Evolutionary conservation across 2,329 filamentous ascomycete genomes (phyloP).

Genomic region (Decorospora gaudefroyi): DNA sequence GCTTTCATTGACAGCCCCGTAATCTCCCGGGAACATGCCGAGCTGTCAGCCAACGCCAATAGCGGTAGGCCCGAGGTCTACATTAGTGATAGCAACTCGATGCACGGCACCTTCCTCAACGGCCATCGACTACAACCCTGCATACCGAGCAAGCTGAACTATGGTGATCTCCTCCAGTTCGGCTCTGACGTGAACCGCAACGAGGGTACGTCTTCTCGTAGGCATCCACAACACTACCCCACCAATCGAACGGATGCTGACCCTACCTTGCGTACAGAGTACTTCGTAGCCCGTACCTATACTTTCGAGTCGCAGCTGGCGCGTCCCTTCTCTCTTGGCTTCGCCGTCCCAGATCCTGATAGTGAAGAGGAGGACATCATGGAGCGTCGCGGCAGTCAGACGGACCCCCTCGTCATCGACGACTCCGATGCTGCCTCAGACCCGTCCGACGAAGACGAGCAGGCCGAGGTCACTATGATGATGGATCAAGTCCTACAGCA

Average conservation of each 20-base stretch:
- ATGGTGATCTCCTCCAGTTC: slow-evolving; percentile 46
- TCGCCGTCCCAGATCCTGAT: slow-evolving; percentile 41
- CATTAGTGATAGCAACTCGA: slow-evolving; percentile 61
- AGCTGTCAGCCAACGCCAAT: slow-evolving; percentile 40
- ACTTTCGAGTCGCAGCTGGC: slow-evolving; percentile 30
- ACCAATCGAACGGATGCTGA: slow-evolving; percentile 10
- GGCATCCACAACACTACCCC: not conserved
- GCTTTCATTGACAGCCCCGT: slow-evolving; percentile 72
- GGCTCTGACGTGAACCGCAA: slow-evolving; percentile 45
- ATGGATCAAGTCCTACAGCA: slow-evolving; percentile 11
- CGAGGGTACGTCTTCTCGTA: slow-evolving; percentile 31
- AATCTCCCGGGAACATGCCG: slow-evolving; percentile 71
- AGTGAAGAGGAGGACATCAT: slow-evolving; percentile 34
- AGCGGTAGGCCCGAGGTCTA: slow-evolving; percentile 44
- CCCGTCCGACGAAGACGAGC: slow-evolving; percentile 7
- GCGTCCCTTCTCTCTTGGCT: slow-evolving; percentile 30
- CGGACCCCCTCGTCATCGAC: slow-evolving; percentile 39
- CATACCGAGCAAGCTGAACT: slow-evolving; percentile 28
- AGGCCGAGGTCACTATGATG: slow-evolving; percentile 16
- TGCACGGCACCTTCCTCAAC: slow-evolving; percentile 66
- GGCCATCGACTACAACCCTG: slow-evolving; percentile 38
- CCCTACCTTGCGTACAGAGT: slow-evolving; percentile 24
- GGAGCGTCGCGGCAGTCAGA: slow-evolving; percentile 29
- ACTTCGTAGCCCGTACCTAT: slow-evolving; percentile 41
- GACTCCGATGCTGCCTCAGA: slow-evolving; percentile 29